Base-by-base conservation (phyloP, 805 yeast genomes). In the Zygosaccharomyces bailii region DNA sequence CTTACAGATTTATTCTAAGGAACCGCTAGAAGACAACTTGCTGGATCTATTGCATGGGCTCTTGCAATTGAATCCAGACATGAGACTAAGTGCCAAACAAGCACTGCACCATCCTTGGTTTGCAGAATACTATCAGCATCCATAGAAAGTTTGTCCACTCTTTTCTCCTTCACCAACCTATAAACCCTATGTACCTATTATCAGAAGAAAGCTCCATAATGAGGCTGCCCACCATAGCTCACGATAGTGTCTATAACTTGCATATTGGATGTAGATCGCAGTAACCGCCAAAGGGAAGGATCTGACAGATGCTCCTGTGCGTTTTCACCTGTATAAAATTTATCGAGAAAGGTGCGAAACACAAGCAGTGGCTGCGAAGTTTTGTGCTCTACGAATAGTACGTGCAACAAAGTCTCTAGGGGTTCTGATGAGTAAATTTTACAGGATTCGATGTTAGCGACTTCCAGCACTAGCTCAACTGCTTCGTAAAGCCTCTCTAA, bases 21-120 rank as follows among this genome's bases (percentile, higher is more conserved):
- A 51, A 36, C 48, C 49, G 7, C 34, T 64, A 36, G 67, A 65
- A 31, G 60, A 55, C 21, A 50, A 53, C 11, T 44, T 60, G 4
- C 53, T 65, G 27, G 67, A 63, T 44, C 50, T 65, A 7, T 34
- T 65, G 29, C 60, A 57, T 21, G 67, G 65, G 0, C 59, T 78
- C 48, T 59, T 78, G 36, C 80, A 76, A 54, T 55, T 76, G 57
- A 72, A 73, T 34, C 83, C 83, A 1, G 81, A 76, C 48, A 62
- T 63, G 48, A 66, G 83, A 42, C 66, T 78, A 9, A 65, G 76
- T 19, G 81, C 81, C 4, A 65, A 72, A 29, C 78, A 73, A 48
- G 79, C 81, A 3, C 59, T 78, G 45, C 73, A 71, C 47, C 81
- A 65, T 40, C 65, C 68, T 4, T 65, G 68, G 66, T 65, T 65